Evolutionary conservation across 148 eudicot genomes (phyloP), one percentile per base, ranked within the genome.

Genomic region (Pouteria glomerata): DNA sequence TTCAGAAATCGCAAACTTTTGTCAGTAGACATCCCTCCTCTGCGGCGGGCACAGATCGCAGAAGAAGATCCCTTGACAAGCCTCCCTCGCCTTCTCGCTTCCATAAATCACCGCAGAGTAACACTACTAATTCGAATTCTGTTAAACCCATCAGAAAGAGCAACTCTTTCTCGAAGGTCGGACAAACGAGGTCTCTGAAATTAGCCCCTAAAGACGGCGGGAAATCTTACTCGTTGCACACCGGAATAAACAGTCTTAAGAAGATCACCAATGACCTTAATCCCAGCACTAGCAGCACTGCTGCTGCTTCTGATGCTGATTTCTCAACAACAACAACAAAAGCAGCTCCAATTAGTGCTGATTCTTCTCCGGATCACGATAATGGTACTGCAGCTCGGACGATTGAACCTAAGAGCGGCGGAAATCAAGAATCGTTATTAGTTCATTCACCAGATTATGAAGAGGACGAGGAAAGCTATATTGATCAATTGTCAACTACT

Each of bases 11-110:
- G n/a, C n/a, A n/a, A n/a, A n/a, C n/a, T n/a, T n/a, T n/a, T n/a
- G n/a, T n/a, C n/a, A n/a, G n/a, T n/a, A n/a, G n/a, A n/a, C n/a
- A n/a, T n/a, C n/a, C n/a, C n/a, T n/a, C n/a, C n/a, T n/a, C n/a
- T n/a, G n/a, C n/a, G n/a, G n/a, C n/a, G n/a, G n/a, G n/a, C n/a
- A n/a, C n/a, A n/a, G n/a, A n/a, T n/a, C n/a, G n/a, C 30, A 31
- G 72, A 52, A 68, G 60, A 24, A 51, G 45, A 68, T 51, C 72
- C 19, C 21, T 68, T 8, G 72, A 68, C 16, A 68, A 68, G 30
- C 72, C 44, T 18, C 72, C 72, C 27, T 68, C 60, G 16, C 50
- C 57, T 14, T 16, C 45, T 39, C n/a, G n/a, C n/a, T n/a, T n/a
- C n/a, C n/a, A n/a, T n/a, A n/a, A 39, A 5, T 47, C 70, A 65